phyloP scores from a whole-genome alignment of 192 early-diverging fungal genomes.

The Chytriomyces confervae region DNA sequence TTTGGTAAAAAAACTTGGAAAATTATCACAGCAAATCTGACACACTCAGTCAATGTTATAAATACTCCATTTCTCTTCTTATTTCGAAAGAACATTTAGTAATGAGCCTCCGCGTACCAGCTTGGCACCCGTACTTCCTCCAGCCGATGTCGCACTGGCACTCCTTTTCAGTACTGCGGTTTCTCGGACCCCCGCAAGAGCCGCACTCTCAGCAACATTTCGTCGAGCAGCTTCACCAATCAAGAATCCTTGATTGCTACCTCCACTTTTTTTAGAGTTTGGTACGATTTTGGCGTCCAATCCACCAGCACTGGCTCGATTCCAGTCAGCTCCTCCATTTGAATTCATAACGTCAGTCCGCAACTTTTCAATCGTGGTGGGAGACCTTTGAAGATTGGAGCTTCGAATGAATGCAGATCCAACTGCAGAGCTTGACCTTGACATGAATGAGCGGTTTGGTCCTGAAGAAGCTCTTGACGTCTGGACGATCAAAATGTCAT shows the following conservation, averaged over 20 bases:
- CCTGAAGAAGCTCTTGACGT: slow-evolving; percentile 15
- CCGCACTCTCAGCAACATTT: background rate
- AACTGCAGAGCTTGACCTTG: background rate
- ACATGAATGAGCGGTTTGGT: background rate
- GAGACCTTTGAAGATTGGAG: background rate
- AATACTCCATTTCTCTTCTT: no score
- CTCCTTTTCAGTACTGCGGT: no score
- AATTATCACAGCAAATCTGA: no score
- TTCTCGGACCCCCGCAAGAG: no score
- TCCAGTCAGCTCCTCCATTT: slow-evolving; percentile 16
- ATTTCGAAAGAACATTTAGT: no score
- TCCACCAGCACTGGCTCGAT: slow-evolving; percentile 20
- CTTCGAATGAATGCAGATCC: slow-evolving; percentile 8
- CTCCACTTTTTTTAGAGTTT: background rate
- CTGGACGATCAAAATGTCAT: background rate
- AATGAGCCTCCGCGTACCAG: no score
- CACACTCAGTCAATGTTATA: no score
- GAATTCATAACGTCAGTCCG: slow-evolving; percentile 11
- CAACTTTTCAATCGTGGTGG: background rate
- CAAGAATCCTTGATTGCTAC: slow-evolving; percentile 6
- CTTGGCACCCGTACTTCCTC: no score
- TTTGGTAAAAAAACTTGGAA: no score
- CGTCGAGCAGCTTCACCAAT: slow-evolving; percentile 2
- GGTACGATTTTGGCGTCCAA: slow-evolving; percentile 7
- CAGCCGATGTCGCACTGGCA: no score